Conservation (phyloP, 306 rosid species). For the Cicer bijugum region DNA sequence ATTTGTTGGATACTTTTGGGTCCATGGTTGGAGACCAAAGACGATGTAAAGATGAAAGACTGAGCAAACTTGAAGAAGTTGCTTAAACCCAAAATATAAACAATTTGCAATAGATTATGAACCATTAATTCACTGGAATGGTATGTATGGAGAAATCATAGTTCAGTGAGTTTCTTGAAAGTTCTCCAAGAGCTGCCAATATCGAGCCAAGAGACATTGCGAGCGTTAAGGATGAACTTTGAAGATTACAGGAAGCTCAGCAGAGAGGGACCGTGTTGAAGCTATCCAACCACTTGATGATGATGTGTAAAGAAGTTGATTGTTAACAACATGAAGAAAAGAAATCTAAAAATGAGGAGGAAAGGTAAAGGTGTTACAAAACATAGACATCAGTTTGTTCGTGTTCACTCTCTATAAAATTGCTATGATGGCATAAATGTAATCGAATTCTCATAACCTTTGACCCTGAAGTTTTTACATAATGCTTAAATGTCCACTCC, state of each 20-base stretch:
- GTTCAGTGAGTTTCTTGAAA: not conserved
- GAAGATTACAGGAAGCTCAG: constrained; percentile 5
- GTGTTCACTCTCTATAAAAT: constrained; percentile 2
- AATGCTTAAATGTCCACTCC: not conserved
- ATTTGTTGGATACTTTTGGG: constrained; percentile 74
- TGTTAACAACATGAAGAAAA: constrained; percentile 1
- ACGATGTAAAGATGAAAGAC: constrained; percentile 75
- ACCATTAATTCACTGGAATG: not conserved
- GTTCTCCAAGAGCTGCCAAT: not conserved
- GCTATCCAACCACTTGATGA: not conserved
- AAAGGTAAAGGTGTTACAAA: not conserved
- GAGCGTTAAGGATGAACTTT: not conserved
- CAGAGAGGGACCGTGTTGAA: constrained; percentile 1
- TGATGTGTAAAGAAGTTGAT: not conserved
- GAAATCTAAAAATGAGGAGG: not conserved
- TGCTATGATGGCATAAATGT: not conserved
- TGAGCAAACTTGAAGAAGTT: constrained; percentile 44
- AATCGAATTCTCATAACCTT: constrained; percentile 18
- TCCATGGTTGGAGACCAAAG: constrained; percentile 86
- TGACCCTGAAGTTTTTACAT: not conserved
- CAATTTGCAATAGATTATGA: not conserved
- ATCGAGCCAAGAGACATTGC: constrained; percentile 3
- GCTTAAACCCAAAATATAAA: constrained; percentile 6
- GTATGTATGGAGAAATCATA: not conserved
- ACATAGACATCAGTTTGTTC: not conserved